A percentile compares a stretch with the other conserved stretches of the same genome.
Conservation (phyloP, 257 asterid genomes). For the Ligustrum vulgare region DNA sequence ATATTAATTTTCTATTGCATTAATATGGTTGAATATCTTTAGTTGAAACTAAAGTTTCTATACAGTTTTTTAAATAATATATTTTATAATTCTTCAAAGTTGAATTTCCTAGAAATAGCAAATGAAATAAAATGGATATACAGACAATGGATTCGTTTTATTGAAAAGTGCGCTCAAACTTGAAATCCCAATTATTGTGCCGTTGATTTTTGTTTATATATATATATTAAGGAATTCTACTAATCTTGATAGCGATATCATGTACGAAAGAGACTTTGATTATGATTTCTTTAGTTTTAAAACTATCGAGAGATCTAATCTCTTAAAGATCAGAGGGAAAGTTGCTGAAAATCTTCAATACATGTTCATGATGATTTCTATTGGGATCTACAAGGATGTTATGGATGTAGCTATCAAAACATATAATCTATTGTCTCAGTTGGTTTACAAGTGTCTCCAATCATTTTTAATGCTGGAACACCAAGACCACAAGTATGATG, state of each 20-base stretch:
- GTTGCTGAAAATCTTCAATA: constrained; percentile 97
- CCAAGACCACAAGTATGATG: constrained; percentile 89
- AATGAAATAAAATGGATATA: too few species aligned
- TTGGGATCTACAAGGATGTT: constrained; percentile 77
- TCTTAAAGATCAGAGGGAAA: constrained; percentile 69
- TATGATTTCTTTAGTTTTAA: constrained; percentile 59
- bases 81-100: too few species aligned
- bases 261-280: constrained; percentile 55
- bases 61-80: too few species aligned
- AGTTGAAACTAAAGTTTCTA: too few species aligned
- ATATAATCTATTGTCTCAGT: constrained; percentile 53
- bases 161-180: too few species aligned
- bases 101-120: not conserved
- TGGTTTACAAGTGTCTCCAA: constrained; percentile 92
- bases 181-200: too few species aligned
- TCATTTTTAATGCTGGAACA: constrained; percentile 93
- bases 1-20: too few species aligned
- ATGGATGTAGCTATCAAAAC: constrained; percentile 36
- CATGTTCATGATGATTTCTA: too few species aligned
- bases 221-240: constrained; percentile 74
- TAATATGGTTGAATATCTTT: too few species aligned
- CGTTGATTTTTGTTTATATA: too few species aligned
- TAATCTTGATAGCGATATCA: constrained; percentile 82
- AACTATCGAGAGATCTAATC: constrained; percentile 57
- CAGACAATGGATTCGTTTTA: too few species aligned